Conservation (phyloP, 768 basidiomycete species). For the Trametes villosa region DNA sequence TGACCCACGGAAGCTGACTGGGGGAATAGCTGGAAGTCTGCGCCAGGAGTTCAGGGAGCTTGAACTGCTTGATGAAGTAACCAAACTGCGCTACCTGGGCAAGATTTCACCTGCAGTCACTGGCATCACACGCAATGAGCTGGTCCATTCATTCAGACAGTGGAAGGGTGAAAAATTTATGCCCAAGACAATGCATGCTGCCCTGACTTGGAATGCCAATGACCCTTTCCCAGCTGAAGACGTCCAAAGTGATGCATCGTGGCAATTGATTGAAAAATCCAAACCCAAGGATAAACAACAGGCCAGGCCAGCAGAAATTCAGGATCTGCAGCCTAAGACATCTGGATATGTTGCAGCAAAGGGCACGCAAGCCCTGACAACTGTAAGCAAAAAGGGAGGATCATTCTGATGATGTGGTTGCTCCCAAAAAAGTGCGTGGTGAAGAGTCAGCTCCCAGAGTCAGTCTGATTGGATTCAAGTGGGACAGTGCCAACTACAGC, state of each 20-base stretch:
- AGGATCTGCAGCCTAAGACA: not conserved
- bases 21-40: constrained; percentile 18
- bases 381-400: not conserved
- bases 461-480: not conserved
- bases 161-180: too few relatives aligned
- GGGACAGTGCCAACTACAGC: not conserved
- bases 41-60: constrained; percentile 35
- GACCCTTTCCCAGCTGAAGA: too few relatives aligned
- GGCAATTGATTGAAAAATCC: too few relatives aligned
- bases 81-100: too few relatives aligned
- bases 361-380: not conserved
- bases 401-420: not conserved
- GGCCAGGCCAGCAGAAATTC: not conserved
- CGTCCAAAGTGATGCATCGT: too few relatives aligned
- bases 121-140: too few relatives aligned
- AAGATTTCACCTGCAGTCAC: too few relatives aligned
- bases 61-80: constrained; percentile 39
- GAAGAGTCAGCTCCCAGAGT: not conserved
- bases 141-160: too few relatives aligned
- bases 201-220: too few relatives aligned
- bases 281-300: too few relatives aligned
- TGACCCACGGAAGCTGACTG: constrained; percentile 14
- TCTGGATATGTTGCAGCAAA: not conserved
- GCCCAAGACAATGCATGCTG: too few relatives aligned
- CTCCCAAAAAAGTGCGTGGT: not conserved